phyloP scores from a whole-genome alignment of 2,329 filamentous ascomycete species.

The Colletotrichum tofieldiae region DNA sequence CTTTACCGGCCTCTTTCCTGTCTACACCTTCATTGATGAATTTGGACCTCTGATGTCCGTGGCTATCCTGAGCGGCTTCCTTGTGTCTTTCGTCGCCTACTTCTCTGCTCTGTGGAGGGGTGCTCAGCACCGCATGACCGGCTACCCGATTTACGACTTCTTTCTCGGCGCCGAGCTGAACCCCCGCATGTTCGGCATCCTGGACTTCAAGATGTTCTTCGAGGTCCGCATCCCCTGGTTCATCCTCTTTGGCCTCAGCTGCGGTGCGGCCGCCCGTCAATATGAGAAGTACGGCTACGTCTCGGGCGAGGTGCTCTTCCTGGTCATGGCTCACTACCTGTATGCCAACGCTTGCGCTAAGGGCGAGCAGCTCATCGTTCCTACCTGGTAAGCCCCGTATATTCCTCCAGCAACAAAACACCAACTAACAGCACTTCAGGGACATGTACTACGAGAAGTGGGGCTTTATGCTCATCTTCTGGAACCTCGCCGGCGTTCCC shows the following conservation, averaged over 20 bases:
- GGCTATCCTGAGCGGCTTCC: constrained; percentile 90
- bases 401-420: neutral
- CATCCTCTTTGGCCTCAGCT: constrained; percentile 85
- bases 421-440: constrained; percentile 53
- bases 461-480: constrained; percentile 98
- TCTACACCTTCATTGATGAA: constrained; percentile 94
- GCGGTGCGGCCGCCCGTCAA: constrained; percentile 84
- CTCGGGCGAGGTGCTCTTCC: constrained; percentile 85
- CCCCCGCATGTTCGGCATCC: constrained; percentile 81
- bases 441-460: constrained; percentile 98
- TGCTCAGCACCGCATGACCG: constrained; percentile 93
- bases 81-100: constrained; percentile 88
- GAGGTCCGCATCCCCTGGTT: constrained; percentile 95
- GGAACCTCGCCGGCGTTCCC: constrained; percentile 93
- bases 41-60: constrained; percentile 95
- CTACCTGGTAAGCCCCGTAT: constrained; percentile 74
- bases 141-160: constrained; percentile 88
- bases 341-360: constrained; percentile 95
- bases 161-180: constrained; percentile 95
- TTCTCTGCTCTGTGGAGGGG: constrained; percentile 86
- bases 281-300: constrained; percentile 90
- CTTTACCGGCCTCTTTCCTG: constrained; percentile 85
- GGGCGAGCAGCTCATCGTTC: constrained; percentile 91
- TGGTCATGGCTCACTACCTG: constrained; percentile 91
- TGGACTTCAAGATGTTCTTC: constrained; percentile 98